Evolutionary conservation across 768 basidiomycete genomes (phyloP), one percentile per base, ranked within the genome.

Genomic region (Lyophyllum semitale): DNA sequence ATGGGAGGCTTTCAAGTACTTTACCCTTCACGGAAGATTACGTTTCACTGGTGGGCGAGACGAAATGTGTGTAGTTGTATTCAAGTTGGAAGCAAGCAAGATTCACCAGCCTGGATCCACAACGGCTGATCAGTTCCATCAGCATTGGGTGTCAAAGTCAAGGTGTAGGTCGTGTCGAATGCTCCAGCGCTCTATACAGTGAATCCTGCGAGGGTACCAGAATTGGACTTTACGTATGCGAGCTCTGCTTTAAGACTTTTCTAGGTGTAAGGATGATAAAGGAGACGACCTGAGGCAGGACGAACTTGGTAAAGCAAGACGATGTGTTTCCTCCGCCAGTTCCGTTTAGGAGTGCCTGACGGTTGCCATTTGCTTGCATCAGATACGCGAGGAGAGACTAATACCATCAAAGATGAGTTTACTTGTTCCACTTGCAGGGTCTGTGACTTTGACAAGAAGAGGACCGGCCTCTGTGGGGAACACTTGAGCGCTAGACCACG

Each of bases 261-360:
- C 18, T 25, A 13, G 15, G 12, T 45, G 9, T 45, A 12, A 55
- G 37, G 12, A 26, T 8, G 26, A 46, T 20, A n/a, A 23, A 33
- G 32, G n/a, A 45, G 30, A 42, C n/a, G 30, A 35, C 12, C 11
- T 44, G 15, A 17, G 37, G 27, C 35, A 22, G 37, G 44, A 57
- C 61, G 66, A 62, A 66, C 74, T 74, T 35, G 56, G 59, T 61
- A 17, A 74, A 68, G 59, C 84, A 84, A 25, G 74, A 77, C 12
- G 71, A 67, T 23, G 75, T 74, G 57, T 82, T 74, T 3, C 83
- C 83, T 29, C 81, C 84, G 15, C 84, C 84, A 5, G 80, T 84
- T 65, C 84, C 84, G 9, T 67, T 62, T 46, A 74, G 60, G 18
- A 78, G 49, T 17, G 63, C 68, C 70, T 70, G 60, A 74, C 73